phyloP scores from a whole-genome alignment of 495 filamentous ascomycete genomes.

The Talaromyces borbonicus region DNA sequence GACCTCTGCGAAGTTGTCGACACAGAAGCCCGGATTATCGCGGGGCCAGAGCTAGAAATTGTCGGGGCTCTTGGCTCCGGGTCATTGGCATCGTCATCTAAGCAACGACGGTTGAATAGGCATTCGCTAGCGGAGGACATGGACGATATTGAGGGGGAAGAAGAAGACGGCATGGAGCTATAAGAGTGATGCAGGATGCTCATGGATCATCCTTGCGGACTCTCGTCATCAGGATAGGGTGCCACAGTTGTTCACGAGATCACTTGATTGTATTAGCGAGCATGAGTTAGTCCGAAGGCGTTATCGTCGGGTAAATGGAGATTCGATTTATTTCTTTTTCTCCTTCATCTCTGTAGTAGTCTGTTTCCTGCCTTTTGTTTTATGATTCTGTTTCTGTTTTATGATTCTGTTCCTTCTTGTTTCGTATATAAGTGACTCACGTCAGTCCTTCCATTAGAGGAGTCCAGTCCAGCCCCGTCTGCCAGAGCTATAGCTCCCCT shows the following conservation, averaged over 20 bases:
- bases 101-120: constrained; percentile 34
- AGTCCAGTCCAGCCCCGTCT: no score
- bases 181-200: constrained; percentile 30
- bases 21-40: constrained; percentile 76
- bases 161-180: constrained; percentile 61
- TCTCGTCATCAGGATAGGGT: background rate
- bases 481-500: no score
- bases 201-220: background rate
- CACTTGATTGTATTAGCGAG: constrained; percentile 4
- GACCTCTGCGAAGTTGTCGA: constrained; percentile 92
- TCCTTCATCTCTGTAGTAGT: no score
- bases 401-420: no score
- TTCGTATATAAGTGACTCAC: no score
- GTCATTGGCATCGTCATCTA: constrained; percentile 47
- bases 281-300: constrained; percentile 2
- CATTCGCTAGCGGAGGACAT: constrained; percentile 47
- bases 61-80: constrained; percentile 57
- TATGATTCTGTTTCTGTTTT: no score
- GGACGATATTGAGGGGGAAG: constrained; percentile 56
- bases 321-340: background rate
- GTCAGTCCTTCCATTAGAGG: no score
- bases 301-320: background rate
- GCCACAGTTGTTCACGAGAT: constrained; percentile 1
- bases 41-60: constrained; percentile 74
- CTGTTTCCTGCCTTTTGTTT: no score